These are phyloP conservation scores for Apiotrichum laibachii DNA, from an alignment of 1,284 basidiomycete genomes.

Conservation along the genomic window DNA sequence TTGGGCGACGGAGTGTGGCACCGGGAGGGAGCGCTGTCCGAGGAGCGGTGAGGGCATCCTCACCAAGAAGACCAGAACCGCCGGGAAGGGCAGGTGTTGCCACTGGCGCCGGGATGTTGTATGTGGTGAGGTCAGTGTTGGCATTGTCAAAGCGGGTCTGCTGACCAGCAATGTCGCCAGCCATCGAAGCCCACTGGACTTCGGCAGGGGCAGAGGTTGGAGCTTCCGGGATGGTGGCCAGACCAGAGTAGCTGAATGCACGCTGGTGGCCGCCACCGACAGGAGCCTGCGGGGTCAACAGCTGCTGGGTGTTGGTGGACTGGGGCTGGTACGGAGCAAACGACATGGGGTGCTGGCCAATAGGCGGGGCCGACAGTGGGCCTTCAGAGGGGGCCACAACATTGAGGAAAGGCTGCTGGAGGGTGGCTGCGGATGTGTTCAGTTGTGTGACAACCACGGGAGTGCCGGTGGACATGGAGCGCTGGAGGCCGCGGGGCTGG, in stretches of 20 bases:
- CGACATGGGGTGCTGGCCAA: conserved; percentile 16
- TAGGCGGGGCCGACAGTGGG: conserved; percentile 14
- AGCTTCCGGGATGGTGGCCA: conserved; percentile 24
- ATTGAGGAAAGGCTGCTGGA: background rate
- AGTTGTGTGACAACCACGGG: background rate
- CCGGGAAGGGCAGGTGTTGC: conserved; percentile 9
- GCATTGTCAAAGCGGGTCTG: background rate
- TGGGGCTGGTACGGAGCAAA: conserved; percentile 4
- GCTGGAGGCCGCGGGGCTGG: conserved; percentile 14
- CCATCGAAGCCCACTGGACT: conserved; percentile 9
- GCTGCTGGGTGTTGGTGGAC: background rate
- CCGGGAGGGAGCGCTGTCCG: background rate
- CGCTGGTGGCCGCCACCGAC: conserved; percentile 3
- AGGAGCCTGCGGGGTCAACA: background rate
- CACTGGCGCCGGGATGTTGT: conserved; percentile 6
- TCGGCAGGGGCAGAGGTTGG: conserved; percentile 15
- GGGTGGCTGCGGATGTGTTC: background rate
- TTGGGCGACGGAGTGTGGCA: conserved; percentile 1
- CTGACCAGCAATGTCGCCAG: background rate
- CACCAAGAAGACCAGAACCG: background rate
- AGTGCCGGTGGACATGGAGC: conserved; percentile 17
- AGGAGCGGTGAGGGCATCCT: background rate
- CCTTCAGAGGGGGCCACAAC: background rate
- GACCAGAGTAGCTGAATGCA: conserved; percentile 14
- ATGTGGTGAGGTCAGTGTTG: conserved; percentile 7